Conservation (phyloP, 495 filamentous ascomycete species). For the Aspergillus campestris region DNA sequence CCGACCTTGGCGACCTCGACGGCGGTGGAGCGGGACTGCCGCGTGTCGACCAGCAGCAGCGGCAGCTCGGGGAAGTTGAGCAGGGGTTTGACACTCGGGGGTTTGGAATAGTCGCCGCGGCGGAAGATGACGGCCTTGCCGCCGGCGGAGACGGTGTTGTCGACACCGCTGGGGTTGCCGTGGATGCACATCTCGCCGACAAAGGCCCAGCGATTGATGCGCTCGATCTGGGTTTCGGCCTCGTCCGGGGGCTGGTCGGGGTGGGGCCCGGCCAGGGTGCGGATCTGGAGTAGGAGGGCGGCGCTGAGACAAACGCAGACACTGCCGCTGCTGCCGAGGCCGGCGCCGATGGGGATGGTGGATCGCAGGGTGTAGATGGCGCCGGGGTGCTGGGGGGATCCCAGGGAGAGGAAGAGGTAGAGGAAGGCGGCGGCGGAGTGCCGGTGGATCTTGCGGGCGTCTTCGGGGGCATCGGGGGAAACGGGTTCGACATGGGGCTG, state of each 20-base stretch:
- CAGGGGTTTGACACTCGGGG: constrained; percentile 67
- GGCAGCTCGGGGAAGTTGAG: constrained; percentile 85
- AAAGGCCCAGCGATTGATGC: constrained; percentile 96
- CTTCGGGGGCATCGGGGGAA: constrained; percentile 51
- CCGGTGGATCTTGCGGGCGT: constrained; percentile 70
- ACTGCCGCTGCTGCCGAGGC: constrained; percentile 86
- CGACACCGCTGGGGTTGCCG: constrained; percentile 90
- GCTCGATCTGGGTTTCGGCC: constrained; percentile 74
- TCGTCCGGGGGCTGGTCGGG: constrained; percentile 77
- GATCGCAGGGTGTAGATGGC: constrained; percentile 88
- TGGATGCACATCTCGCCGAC: constrained; percentile 96
- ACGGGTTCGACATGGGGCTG: constrained; percentile 65
- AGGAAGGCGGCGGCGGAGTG: constrained; percentile 76
- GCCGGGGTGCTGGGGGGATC: constrained; percentile 64
- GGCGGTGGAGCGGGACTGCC: constrained; percentile 70
- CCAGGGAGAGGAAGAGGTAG: constrained; percentile 86
- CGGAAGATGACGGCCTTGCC: constrained; percentile 91
- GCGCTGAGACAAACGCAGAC: constrained; percentile 84
- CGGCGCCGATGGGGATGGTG: constrained; percentile 87
- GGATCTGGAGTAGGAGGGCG: constrained; percentile 80
- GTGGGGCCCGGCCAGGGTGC: constrained; percentile 79
- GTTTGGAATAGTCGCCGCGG: constrained; percentile 65
- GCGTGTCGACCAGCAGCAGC: constrained; percentile 81
- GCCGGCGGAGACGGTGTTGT: constrained; percentile 91
- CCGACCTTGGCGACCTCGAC: constrained; percentile 81